Conservation (phyloP, 192 early-diverging fungal species). For the Umbelopsis vinacea region DNA sequence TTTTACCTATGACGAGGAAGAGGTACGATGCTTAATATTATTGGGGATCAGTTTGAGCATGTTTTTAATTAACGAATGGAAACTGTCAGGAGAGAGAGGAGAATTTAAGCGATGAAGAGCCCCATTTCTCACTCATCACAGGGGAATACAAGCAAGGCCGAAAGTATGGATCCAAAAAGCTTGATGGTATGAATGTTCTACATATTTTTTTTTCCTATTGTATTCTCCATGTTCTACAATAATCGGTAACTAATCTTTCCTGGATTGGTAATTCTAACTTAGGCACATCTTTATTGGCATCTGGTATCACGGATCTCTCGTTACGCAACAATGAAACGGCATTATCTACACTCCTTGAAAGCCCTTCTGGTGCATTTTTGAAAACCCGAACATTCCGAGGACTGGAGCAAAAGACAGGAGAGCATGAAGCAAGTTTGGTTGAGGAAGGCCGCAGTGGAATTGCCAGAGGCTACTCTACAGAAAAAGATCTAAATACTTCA, state of each 20-base stretch:
- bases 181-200: constrained; percentile 37
- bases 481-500: constrained; percentile 36
- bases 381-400: constrained; percentile 80
- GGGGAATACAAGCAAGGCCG: constrained; percentile 71
- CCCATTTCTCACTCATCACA: constrained; percentile 90
- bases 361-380: constrained; percentile 54
- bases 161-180: constrained; percentile 45
- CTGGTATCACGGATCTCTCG: constrained; percentile 48
- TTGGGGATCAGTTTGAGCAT: not conserved
- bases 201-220: constrained; percentile 32
- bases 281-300: constrained; percentile 5
- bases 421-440: constrained; percentile 60
- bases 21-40: not conserved
- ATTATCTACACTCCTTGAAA: constrained; percentile 58
- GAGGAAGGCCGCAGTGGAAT: constrained; percentile 87
- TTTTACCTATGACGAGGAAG: constrained; percentile 42
- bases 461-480: constrained; percentile 73
- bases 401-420: constrained; percentile 72
- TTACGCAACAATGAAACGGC: constrained; percentile 58
- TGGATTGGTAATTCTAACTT: not conserved
- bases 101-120: constrained; percentile 66
- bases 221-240: not conserved
- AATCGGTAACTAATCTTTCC: not conserved
- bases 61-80: not conserved
- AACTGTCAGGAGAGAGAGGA: constrained; percentile 40